A percentile compares a stretch with the other conserved stretches of the same genome.
Evolutionary conservation across 768 basidiomycete genomes (phyloP).

Genomic region (Rhizopogon sp.): DNA sequence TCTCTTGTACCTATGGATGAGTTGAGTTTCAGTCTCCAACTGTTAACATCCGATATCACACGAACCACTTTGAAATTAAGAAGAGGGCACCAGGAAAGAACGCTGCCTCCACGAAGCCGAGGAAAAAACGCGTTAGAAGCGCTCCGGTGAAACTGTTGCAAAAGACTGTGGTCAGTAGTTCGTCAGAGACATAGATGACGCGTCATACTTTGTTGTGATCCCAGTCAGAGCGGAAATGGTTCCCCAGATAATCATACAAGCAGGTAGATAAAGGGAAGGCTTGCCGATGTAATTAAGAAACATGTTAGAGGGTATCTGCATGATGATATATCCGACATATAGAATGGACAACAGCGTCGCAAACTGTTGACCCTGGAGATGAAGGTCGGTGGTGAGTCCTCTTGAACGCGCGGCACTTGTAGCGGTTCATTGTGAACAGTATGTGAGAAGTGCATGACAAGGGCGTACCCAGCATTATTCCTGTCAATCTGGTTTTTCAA

Average conservation of each 20-base stretch:
- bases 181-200: not conserved
- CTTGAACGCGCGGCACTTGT: slow-evolving; percentile 61
- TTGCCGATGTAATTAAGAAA: slow-evolving; percentile 60
- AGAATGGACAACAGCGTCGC: slow-evolving; percentile 64
- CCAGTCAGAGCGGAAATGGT: slow-evolving; percentile 46
- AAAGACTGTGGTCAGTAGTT: not conserved
- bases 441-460: not conserved
- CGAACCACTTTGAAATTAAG: slow-evolving; percentile 28
- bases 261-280: slow-evolving; percentile 63
- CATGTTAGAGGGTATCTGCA: slow-evolving; percentile 61
- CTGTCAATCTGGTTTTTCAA: slow-evolving; percentile 49
- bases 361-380: slow-evolving; percentile 57
- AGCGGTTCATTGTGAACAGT: not conserved
- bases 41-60: slow-evolving; percentile 23
- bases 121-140: slow-evolving; percentile 44
- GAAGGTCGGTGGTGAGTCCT: slow-evolving; percentile 62
- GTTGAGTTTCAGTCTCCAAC: slow-evolving; percentile 13
- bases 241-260: slow-evolving; percentile 71
- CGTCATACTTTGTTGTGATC: slow-evolving; percentile 24
- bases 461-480: slow-evolving; percentile 58
- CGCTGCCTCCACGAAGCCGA: slow-evolving; percentile 49
- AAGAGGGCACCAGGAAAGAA: slow-evolving; percentile 43
- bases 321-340: slow-evolving; percentile 51
- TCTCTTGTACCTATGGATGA: slow-evolving; percentile 35
- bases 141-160: slow-evolving; percentile 34